Percentiles rank a stretch among this genome's conserved stretches.
phyloP scores from a whole-genome alignment of 2,329 filamentous ascomycete species.

The Calcarisporium arbuscula region DNA sequence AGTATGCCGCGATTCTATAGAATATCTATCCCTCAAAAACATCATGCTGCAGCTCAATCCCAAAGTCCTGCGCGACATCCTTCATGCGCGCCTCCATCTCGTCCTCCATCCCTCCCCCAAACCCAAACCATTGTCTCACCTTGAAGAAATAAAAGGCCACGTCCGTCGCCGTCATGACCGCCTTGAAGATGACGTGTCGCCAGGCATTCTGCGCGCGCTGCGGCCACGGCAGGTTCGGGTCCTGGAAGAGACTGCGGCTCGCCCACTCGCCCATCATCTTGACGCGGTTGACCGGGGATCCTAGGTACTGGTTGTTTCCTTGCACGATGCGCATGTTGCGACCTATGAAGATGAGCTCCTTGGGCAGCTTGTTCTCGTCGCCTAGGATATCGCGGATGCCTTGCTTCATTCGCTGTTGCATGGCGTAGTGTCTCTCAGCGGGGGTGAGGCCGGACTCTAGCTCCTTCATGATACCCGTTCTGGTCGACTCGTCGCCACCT shows the following conservation, averaged over 20 bases:
- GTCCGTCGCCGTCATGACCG: constrained; percentile 71
- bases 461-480: constrained; percentile 58
- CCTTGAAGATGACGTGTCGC: constrained; percentile 73
- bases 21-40: constrained; percentile 75
- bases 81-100: constrained; percentile 85
- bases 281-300: constrained; percentile 82
- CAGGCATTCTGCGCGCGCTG: constrained; percentile 65
- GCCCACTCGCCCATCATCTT: constrained; percentile 95
- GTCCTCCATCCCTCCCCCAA: constrained; percentile 86
- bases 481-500: constrained; percentile 67
- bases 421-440: constrained; percentile 76
- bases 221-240: constrained; percentile 53
- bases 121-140: constrained; percentile 67
- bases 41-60: constrained; percentile 81
- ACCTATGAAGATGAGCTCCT: constrained; percentile 86
- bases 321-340: constrained; percentile 90
- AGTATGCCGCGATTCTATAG: no score
- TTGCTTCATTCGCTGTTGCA: constrained; percentile 80
- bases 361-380: constrained; percentile 83
- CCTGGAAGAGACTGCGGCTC: constrained; percentile 72
- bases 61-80: constrained; percentile 82
- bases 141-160: constrained; percentile 77
- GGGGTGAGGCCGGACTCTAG: constrained; percentile 48
- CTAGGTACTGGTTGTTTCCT: constrained; percentile 86
- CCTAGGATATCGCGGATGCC: constrained; percentile 62